phyloP scores from a whole-genome alignment of 768 basidiomycete species.

The Rhizopogon salebrosus region DNA sequence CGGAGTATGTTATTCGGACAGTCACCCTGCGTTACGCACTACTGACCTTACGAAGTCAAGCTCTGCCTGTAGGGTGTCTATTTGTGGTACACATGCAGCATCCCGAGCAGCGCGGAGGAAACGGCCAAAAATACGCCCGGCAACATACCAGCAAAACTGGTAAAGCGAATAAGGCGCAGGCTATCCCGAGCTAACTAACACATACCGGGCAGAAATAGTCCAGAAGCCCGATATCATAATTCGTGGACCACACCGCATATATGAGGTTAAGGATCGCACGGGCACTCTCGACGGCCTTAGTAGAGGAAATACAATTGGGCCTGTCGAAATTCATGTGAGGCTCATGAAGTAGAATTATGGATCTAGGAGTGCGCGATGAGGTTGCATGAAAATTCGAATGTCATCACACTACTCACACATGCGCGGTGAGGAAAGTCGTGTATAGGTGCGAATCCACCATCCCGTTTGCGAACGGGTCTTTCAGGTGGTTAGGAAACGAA shows the following conservation, averaged over 20 bases:
- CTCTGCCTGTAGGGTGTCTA: constrained; percentile 55
- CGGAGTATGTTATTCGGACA: neutral
- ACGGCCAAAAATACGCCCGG: constrained; percentile 59
- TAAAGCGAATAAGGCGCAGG: neutral
- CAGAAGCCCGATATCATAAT: constrained; percentile 63
- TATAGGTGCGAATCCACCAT: constrained; percentile 61
- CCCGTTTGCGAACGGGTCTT: constrained; percentile 45
- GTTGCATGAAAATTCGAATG: constrained; percentile 17
- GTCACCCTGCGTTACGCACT: neutral
- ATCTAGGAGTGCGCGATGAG: constrained; percentile 34
- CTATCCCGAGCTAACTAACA: neutral
- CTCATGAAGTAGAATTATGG: constrained; percentile 69
- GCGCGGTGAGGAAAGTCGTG: constrained; percentile 24
- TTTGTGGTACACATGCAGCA: constrained; percentile 49
- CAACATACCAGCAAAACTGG: constrained; percentile 67
- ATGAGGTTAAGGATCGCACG: constrained; percentile 64
- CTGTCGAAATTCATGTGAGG: constrained; percentile 61
- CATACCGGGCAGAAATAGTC: constrained; percentile 68
- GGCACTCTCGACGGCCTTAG: constrained; percentile 62
- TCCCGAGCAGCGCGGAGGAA: constrained; percentile 63
- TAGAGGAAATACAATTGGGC: constrained; percentile 60
- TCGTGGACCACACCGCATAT: constrained; percentile 63
- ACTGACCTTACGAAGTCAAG: constrained; percentile 65
- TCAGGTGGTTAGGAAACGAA: constrained; percentile 53
- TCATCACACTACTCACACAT: constrained; percentile 23